A percentile compares a stretch with the other conserved stretches of the same genome.
phyloP scores from a whole-genome alignment of 2,329 filamentous ascomycete genomes.

The Sporothrix luriei region DNA sequence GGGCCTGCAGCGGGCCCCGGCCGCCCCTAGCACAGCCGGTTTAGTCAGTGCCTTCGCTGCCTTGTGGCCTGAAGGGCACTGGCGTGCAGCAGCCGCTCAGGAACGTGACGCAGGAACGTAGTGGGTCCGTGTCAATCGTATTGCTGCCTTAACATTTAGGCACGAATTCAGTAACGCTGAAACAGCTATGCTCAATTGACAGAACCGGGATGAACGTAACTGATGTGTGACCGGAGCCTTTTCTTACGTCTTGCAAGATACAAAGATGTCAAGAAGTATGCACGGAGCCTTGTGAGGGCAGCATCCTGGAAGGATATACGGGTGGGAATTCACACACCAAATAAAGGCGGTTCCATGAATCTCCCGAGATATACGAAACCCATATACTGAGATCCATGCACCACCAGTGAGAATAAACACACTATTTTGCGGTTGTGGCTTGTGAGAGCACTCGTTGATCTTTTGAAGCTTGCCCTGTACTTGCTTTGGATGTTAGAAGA shows the following conservation, averaged over 20 bases:
- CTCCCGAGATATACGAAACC: too few relatives aligned
- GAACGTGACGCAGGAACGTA: conserved; percentile 24
- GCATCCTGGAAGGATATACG: not conserved
- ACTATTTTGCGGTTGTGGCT: too few relatives aligned
- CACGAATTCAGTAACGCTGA: not conserved
- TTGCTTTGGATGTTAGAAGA: too few relatives aligned
- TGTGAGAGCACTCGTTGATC: too few relatives aligned
- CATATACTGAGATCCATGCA: too few relatives aligned
- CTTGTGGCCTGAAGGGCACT: conserved; percentile 29
- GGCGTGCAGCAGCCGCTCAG: conserved; percentile 15
- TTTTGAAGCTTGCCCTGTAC: too few relatives aligned
- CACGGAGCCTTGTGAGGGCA: not conserved
- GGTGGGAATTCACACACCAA: too few relatives aligned
- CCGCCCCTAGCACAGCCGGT: not conserved
- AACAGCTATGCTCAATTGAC: not conserved
- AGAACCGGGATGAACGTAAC: not conserved
- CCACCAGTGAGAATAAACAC: too few relatives aligned
- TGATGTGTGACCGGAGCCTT: not conserved
- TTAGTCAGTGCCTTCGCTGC: conserved; percentile 26
- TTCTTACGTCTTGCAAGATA: not conserved
- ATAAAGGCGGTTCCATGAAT: too few relatives aligned
- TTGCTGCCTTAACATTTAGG: not conserved
- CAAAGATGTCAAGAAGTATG: not conserved
- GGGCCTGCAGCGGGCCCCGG: conserved; percentile 1
- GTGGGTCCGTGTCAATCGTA: not conserved